Evolutionary conservation across 139 green algal species (phyloP).

Genomic region (Chlamydomonas sp.): DNA sequence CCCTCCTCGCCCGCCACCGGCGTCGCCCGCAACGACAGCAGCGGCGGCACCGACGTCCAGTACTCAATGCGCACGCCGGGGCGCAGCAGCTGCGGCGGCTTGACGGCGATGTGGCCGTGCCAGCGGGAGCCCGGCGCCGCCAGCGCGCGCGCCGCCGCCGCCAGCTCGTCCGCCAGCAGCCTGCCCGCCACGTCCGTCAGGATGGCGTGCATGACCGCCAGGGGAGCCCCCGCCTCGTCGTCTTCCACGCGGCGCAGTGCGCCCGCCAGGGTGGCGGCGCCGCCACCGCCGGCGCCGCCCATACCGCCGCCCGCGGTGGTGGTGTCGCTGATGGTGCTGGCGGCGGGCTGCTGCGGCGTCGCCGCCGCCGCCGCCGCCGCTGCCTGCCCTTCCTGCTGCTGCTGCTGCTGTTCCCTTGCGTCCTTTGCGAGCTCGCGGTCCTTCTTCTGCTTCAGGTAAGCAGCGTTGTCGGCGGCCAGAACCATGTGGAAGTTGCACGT

Average conservation of each 20-base stretch:
- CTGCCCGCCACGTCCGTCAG: constrained; percentile 43
- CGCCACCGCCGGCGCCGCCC: not conserved
- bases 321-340: not conserved
- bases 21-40: constrained; percentile 39
- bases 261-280: constrained; percentile 2
- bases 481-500: constrained; percentile 52
- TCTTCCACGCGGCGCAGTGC: constrained; percentile 2
- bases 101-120: constrained; percentile 40
- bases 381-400: not conserved
- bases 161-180: constrained; percentile 47
- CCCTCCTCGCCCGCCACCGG: not conserved
- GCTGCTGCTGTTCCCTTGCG: not conserved
- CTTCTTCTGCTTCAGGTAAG: constrained; percentile 20
- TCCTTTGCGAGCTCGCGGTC: not conserved
- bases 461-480: constrained; percentile 49
- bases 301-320: not conserved
- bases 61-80: constrained; percentile 43
- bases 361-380: not conserved
- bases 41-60: constrained; percentile 36
- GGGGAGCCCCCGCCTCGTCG: constrained; percentile 39
- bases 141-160: constrained; percentile 24
- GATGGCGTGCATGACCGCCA: constrained; percentile 49
- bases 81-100: constrained; percentile 6
- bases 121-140: constrained; percentile 24
- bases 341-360: constrained; percentile 17